phyloP scores from a whole-genome alignment of 2,329 filamentous ascomycete genomes.

The Penicillium verrucosum region DNA sequence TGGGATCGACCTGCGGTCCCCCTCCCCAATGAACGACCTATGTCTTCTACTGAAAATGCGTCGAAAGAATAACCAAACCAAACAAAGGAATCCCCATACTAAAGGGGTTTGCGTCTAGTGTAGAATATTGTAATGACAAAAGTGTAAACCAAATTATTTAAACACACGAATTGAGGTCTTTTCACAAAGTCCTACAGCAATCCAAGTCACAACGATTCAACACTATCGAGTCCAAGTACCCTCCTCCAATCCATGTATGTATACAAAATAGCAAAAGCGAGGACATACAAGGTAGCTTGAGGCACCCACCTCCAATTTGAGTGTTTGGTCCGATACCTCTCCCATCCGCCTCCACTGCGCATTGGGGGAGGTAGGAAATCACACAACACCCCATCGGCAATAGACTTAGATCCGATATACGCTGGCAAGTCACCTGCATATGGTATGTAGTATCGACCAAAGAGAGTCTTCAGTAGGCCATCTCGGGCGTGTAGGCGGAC shows the following conservation, averaged over 20 bases:
- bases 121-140: not conserved
- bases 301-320: not conserved
- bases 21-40: too few species aligned
- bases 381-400: not conserved
- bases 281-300: not conserved
- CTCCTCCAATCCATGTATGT: not conserved
- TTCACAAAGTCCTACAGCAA: not conserved
- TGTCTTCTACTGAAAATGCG: not conserved
- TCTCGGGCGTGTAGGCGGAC: not conserved
- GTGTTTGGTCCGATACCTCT: not conserved
- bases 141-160: not conserved
- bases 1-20: too few species aligned
- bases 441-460: not conserved
- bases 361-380: not conserved
- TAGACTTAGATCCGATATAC: not conserved
- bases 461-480: not conserved
- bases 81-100: not conserved
- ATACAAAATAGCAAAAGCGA: not conserved
- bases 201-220: not conserved
- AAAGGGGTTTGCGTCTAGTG: not conserved
- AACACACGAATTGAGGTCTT: not conserved
- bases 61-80: too few species aligned
- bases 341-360: not conserved
- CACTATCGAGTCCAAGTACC: too few species aligned
- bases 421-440: not conserved